Evolutionary conservation across 768 basidiomycete species (phyloP), one percentile per base, ranked within the genome.

Genomic region (Filobasidium floriforme): DNA sequence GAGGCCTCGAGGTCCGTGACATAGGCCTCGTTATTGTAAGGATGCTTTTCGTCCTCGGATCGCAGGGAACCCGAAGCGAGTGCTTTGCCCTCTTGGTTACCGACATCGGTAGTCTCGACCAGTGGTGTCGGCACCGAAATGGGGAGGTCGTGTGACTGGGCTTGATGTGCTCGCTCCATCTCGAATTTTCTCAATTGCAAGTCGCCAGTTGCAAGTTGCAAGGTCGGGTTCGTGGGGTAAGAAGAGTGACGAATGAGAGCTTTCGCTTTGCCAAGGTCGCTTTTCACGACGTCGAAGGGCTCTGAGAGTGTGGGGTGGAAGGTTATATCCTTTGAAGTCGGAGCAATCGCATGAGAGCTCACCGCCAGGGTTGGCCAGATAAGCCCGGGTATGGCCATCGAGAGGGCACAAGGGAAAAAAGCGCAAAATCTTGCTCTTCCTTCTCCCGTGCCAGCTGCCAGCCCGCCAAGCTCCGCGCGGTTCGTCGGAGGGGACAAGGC

Each of bases 1-100:
- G 59, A 57, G 12, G 64, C 64, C 32, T 65, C 64, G 29, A 65
- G 57, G 44, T 65, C 64, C 14, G 59, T 59, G 11, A 59, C 59
- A 37, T 65, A 65, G 26, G 64, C 44, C 11, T 41, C 43, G 43
- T 65, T 65, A 10, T 60, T 57, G 46, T 60, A 57, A 28, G 54
- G 54, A 41, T 41, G 57, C 44, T 65, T 65, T 60, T 65, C 64
- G 26, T 65, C 57, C 7, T 32, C 40, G 32, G 57, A 59, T 18
- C 22, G 46, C 28, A 24, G 41, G 7, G 64, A 65, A 19, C 40
- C 41, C 3, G 24, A 32, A 6, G 54, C 54, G 24, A 57, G 54
- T 14, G 22, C 54, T 26, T 55, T 49, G 22, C 63, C 63, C 15
- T 54, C 57, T 24, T 43, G 43, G 41, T 26, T 51, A n/a, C 59